phyloP scores from a whole-genome alignment of 345 rosid genomes.

The Corchorus capsularis region DNA sequence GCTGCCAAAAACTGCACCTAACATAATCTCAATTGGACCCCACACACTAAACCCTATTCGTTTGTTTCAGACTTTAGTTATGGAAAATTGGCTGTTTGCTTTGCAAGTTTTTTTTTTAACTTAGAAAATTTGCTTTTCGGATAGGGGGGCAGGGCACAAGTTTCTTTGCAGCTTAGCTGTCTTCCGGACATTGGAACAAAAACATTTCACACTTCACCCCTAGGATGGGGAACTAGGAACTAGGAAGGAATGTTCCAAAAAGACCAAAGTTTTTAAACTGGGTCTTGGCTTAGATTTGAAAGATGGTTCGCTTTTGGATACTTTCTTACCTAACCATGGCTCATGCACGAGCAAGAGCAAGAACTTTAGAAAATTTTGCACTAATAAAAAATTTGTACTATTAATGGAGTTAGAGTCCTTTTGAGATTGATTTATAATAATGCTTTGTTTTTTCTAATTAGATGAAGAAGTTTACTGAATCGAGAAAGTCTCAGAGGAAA shows the following conservation, averaged over 20 bases:
- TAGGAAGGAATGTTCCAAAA: neutral
- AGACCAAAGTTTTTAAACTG: neutral
- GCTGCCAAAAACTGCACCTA: conserved; percentile 25
- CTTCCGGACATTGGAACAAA: neutral
- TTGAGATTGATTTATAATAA: neutral
- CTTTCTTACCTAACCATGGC: neutral
- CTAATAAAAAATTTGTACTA: no score
- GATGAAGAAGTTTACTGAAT: conserved; percentile 80
- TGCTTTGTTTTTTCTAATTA: conserved; percentile 22
- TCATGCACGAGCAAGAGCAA: no score
- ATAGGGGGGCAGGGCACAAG: neutral
- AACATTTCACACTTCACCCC: neutral
- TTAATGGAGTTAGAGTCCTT: neutral
- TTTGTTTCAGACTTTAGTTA: neutral
- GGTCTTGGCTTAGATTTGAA: neutral
- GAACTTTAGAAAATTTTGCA: no score
- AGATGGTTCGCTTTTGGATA: neutral
- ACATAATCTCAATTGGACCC: conserved; percentile 1
- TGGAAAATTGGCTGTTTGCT: neutral
- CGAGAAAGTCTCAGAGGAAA: conserved; percentile 52
- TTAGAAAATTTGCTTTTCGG: neutral
- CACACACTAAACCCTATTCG: neutral
- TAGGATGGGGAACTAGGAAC: no score
- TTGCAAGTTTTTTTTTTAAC: neutral
- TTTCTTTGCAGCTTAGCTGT: conserved; percentile 1